Base-by-base conservation (phyloP, 176 grass and related monocot species). In the Paspalum vaginatum region DNA sequence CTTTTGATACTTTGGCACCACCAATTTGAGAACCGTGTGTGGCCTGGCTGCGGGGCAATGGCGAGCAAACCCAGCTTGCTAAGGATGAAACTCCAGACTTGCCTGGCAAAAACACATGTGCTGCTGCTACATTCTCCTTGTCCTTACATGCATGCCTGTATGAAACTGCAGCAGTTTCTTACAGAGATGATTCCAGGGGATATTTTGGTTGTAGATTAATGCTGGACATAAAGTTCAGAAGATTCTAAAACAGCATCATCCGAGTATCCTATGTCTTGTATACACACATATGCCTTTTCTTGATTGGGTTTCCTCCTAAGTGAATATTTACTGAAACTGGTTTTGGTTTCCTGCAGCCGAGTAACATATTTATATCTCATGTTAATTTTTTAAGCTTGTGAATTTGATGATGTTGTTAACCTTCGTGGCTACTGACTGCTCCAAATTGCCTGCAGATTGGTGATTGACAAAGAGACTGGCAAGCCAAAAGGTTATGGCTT, bases 401-500 rank as follows among this genome's bases (percentile, higher is more conserved):
- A 83, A 52, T 9, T 40, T 67, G 14, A 21, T 73, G 61, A 81
- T 65, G 8, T 25, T 58, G 59, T 47, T 80, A 61, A 41, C 7
- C 43, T 32, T 41, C 22, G 64, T 59, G 41, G 22, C 14, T 61
- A 20, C 75, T 88, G 69, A 88, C 75, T 46, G 32, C 27, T 88
- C 22, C 38, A 66, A 65, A 50, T 81, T 83, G 70, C 47, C 39
- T 96, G 76, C 82, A 99, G 97, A 85, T 82, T 99, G 67, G 93
- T 99, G 40, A 70, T 91, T 73, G 97, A 99, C 86, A 99, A 94
- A 82, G 93, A 99, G 88, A 99, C 93, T 20, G 88, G 93, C 37
- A 99, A 95, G 74, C 97, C 91, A 1, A 99, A 99, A 83, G 97
- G 97, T 47, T 99, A 99, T 86, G 97, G 97, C 17, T 99, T 99